Evolutionary conservation across 1,139 yeast species (phyloP).

Genomic region (Geotrichum citri-aurantii): DNA sequence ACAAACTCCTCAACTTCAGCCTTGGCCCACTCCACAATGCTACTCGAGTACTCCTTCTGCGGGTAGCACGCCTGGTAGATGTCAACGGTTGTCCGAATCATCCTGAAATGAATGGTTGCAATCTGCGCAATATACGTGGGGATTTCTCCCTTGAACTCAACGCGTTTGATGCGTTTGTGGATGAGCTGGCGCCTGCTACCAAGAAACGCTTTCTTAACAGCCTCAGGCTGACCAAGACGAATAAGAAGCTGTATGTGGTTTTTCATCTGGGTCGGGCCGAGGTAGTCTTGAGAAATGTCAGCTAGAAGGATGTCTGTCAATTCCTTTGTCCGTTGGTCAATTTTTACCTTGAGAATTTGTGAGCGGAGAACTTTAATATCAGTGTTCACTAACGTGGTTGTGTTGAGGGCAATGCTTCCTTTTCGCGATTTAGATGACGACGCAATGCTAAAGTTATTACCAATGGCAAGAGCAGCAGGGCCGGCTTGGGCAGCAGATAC

Average conservation of each 20-base stretch:
- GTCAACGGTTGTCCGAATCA: slow-evolving; percentile 45
- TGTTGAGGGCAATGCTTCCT: slow-evolving; percentile 4
- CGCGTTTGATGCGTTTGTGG: slow-evolving; percentile 42
- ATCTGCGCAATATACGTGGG: slow-evolving; percentile 52
- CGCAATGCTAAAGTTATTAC: slow-evolving; percentile 9
- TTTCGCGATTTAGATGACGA: neutral
- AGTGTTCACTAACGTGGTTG: slow-evolving; percentile 2
- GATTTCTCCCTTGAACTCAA: slow-evolving; percentile 52
- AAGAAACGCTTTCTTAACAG: slow-evolving; percentile 46
- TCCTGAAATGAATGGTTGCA: slow-evolving; percentile 55
- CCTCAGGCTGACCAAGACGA: slow-evolving; percentile 41
- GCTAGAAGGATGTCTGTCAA: slow-evolving; percentile 29
- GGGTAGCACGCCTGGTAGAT: slow-evolving; percentile 44
- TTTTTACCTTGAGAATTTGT: slow-evolving; percentile 25
- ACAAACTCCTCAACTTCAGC: slow-evolving; percentile 60
- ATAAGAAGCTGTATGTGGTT: slow-evolving; percentile 39
- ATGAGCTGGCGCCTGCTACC: slow-evolving; percentile 45
- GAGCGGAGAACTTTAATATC: slow-evolving; percentile 16
- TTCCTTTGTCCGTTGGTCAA: slow-evolving; percentile 31
- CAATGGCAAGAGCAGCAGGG: slow-evolving; percentile 18
- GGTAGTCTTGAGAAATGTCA: slow-evolving; percentile 36
- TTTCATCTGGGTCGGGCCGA: slow-evolving; percentile 30
- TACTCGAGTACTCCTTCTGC: slow-evolving; percentile 33
- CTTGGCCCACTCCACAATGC: slow-evolving; percentile 63
- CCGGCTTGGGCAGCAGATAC: slow-evolving; percentile 18